These are phyloP conservation scores for Pseudocercospora musae DNA, from an alignment of 2,329 filamentous ascomycete genomes.

Conservation along the genomic window DNA sequence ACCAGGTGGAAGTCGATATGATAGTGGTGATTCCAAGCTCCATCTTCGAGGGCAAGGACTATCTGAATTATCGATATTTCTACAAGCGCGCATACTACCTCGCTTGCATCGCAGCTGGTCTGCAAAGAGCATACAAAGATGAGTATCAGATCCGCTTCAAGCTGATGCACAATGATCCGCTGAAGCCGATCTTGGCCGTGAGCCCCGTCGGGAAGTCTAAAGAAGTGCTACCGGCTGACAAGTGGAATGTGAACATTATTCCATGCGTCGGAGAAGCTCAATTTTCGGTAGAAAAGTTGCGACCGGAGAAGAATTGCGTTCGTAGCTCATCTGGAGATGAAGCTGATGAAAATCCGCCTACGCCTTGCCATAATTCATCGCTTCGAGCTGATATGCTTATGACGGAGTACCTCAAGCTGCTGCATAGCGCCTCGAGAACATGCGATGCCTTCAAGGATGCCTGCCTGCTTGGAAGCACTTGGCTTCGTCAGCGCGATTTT, in stretches of 20 bases:
- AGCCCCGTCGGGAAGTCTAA: constrained; percentile 27
- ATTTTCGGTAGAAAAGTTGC: constrained; percentile 70
- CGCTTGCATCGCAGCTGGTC: constrained; percentile 69
- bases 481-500: constrained; percentile 86
- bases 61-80: constrained; percentile 87
- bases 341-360: constrained; percentile 47
- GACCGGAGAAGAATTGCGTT: constrained; percentile 67
- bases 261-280: constrained; percentile 66
- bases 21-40: constrained; percentile 76
- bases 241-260: constrained; percentile 69
- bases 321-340: constrained; percentile 49
- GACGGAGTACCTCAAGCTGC: constrained; percentile 68
- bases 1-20: constrained; percentile 67
- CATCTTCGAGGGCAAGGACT: constrained; percentile 92
- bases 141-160: constrained; percentile 41
- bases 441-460: constrained; percentile 76
- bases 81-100: constrained; percentile 92
- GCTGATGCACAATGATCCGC: constrained; percentile 31
- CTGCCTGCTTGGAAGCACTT: constrained; percentile 79
- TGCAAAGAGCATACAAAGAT: constrained; percentile 64
- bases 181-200: constrained; percentile 67
- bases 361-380: constrained; percentile 85
- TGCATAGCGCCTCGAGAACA: constrained; percentile 66
- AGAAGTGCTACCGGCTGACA: constrained; percentile 32
- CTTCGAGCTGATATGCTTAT: constrained; percentile 74